Conservation (phyloP, 495 filamentous ascomycete species). For the Aspergillus heteromorphus region DNA sequence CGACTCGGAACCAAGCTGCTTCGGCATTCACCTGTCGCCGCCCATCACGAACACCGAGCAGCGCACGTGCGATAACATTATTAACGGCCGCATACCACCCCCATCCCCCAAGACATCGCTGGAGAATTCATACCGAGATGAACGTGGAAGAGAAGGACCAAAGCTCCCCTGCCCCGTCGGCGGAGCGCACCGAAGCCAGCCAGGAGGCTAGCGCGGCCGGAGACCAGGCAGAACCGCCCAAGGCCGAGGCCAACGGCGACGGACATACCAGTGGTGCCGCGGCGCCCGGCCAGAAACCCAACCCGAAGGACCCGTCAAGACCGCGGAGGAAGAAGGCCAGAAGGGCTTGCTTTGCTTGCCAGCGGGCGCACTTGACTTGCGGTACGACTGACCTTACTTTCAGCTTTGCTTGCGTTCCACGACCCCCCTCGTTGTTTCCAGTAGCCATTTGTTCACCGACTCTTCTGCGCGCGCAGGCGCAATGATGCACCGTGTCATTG, state of each 20-base stretch:
- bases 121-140: conserved; percentile 42
- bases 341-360: conserved; percentile 92
- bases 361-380: conserved; percentile 95
- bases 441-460: neutral
- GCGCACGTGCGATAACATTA: neutral
- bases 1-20: neutral
- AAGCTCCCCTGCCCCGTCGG: conserved; percentile 35
- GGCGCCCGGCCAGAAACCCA: conserved; percentile 17
- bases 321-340: conserved; percentile 93
- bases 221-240: conserved; percentile 37
- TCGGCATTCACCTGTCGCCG: neutral
- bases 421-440: neutral
- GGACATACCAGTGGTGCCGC: conserved; percentile 53
- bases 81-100: neutral
- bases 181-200: conserved; percentile 42
- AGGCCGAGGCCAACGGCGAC: conserved; percentile 52
- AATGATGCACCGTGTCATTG: neutral
- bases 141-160: conserved; percentile 48
- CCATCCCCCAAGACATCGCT: conserved; percentile 1
- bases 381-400: conserved; percentile 55
- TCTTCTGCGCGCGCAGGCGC: neutral
- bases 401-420: conserved; percentile 7
- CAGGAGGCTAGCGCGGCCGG: conserved; percentile 49
- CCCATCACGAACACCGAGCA: neutral
- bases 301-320: conserved; percentile 62